Conservation (phyloP, 768 basidiomycete genomes). For the Naganishia onofrii region DNA sequence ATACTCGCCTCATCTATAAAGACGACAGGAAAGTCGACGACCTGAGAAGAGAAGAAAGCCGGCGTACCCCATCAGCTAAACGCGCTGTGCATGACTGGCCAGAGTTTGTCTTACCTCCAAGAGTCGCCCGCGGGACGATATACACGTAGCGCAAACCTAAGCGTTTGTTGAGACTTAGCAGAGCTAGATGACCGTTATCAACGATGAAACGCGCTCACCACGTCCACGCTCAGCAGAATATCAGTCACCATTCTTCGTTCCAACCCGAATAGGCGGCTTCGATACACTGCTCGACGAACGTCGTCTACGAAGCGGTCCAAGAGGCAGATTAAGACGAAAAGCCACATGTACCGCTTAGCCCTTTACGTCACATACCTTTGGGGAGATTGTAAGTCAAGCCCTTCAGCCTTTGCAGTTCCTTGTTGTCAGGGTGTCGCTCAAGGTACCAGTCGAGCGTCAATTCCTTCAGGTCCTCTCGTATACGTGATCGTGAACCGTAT, state of each 20-base stretch:
- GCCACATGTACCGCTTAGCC: too few species aligned
- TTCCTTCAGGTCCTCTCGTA: conserved; percentile 60
- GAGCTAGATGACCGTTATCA: background rate
- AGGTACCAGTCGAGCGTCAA: conserved; percentile 68
- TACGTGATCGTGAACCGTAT: conserved; percentile 65
- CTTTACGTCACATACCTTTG: background rate
- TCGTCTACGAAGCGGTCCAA: background rate
- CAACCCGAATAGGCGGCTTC: conserved; percentile 59
- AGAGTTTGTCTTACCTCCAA: background rate
- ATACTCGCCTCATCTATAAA: conserved; percentile 94
- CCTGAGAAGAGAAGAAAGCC: conserved; percentile 63
- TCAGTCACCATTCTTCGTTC: conserved; percentile 66
- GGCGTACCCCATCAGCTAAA: background rate
- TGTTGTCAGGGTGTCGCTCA: conserved; percentile 57
- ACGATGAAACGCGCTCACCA: conserved; percentile 57
- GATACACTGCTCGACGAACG: conserved; percentile 36
- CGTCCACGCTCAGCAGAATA: conserved; percentile 66
- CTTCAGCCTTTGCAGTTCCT: conserved; percentile 5
- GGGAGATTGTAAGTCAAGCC: background rate
- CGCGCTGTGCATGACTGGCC: too few species aligned
- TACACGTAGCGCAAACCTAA: conserved; percentile 72
- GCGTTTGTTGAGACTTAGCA: conserved; percentile 15
- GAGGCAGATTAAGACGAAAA: background rate
- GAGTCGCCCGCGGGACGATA: conserved; percentile 58
- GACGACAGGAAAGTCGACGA: conserved; percentile 84